Percentiles rank a stretch among this genome's conserved stretches.
phyloP scores from a whole-genome alignment of 2,329 filamentous ascomycete genomes.

The Paraconiothyrium brasiliense region DNA sequence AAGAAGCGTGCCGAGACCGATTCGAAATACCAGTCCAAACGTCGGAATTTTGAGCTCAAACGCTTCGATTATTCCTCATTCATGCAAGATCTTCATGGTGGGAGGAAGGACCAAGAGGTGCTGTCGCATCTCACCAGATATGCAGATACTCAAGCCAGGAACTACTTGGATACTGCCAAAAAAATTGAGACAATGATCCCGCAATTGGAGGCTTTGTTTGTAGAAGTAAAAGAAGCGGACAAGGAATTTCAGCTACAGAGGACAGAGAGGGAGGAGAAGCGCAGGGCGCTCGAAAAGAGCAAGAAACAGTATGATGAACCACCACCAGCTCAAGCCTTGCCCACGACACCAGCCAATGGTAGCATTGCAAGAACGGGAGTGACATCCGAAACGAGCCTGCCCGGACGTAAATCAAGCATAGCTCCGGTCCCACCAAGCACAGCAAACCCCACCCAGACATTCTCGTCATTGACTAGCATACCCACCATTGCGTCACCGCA shows the following conservation, averaged over 20 bases:
- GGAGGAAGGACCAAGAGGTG: slow-evolving; percentile 97
- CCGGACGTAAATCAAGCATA: slow-evolving; percentile 44
- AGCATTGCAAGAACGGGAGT: slow-evolving; percentile 31
- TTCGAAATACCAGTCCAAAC: slow-evolving; percentile 93
- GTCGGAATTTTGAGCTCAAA: slow-evolving; percentile 94
- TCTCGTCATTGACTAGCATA: slow-evolving; percentile 33
- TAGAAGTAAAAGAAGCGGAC: slow-evolving; percentile 90
- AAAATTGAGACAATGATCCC: slow-evolving; percentile 88
- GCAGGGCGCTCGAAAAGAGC: slow-evolving; percentile 87
- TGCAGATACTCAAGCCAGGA: slow-evolving; percentile 86
- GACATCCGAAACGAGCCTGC: slow-evolving; percentile 36
- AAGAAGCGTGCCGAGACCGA: slow-evolving; percentile 97
- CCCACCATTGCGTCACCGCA: slow-evolving; percentile 38
- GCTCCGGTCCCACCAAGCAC: slow-evolving; percentile 48
- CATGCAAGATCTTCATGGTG: slow-evolving; percentile 98
- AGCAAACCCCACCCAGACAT: slow-evolving; percentile 39
- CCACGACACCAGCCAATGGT: slow-evolving; percentile 36
- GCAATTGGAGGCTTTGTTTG: slow-evolving; percentile 85
- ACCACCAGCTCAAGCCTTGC: slow-evolving; percentile 30
- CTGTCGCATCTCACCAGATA: slow-evolving; percentile 93
- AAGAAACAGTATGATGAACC: slow-evolving; percentile 61
- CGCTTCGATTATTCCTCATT: slow-evolving; percentile 99
- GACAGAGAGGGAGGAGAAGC: slow-evolving; percentile 94
- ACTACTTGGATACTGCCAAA: slow-evolving; percentile 82
- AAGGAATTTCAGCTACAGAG: slow-evolving; percentile 97